phyloP scores from a whole-genome alignment of 495 filamentous ascomycete genomes.

The Neurospora sp. region DNA sequence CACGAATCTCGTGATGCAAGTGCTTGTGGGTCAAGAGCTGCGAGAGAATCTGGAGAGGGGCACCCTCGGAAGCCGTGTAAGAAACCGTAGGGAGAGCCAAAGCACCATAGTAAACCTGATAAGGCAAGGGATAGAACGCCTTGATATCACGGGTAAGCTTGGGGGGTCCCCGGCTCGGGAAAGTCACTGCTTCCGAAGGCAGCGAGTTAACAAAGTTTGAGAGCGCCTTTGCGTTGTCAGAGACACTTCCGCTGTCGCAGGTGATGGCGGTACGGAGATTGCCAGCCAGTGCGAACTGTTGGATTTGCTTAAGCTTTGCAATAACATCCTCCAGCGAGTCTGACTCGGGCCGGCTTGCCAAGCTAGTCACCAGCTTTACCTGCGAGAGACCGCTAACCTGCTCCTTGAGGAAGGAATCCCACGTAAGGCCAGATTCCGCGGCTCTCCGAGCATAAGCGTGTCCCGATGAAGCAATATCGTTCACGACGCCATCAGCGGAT shows the following conservation, averaged over 20 bases:
- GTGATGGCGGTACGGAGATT: conserved; percentile 74
- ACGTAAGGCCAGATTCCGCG: conserved; percentile 69
- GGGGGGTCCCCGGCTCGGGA: conserved; percentile 21
- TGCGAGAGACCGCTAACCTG: conserved; percentile 80
- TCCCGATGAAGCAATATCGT: conserved; percentile 77
- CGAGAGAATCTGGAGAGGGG: conserved; percentile 76
- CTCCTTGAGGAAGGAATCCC: conserved; percentile 59
- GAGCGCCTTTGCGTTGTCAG: conserved; percentile 62
- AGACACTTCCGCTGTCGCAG: conserved; percentile 61
- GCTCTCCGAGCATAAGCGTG: conserved; percentile 76
- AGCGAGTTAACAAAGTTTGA: conserved; percentile 58
- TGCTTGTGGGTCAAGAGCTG: conserved; percentile 96
- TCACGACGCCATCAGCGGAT: conserved; percentile 80
- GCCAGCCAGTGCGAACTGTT: conserved; percentile 59
- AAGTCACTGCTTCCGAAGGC: conserved; percentile 32
- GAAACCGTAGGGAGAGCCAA: conserved; percentile 74
- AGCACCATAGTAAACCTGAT: conserved; percentile 90
- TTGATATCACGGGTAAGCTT: conserved; percentile 42
- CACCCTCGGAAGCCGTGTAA: conserved; percentile 64
- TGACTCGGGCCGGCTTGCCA: conserved; percentile 41
- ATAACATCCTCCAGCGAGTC: conserved; percentile 68
- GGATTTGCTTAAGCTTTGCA: conserved; percentile 77
- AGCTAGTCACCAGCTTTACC: conserved; percentile 67
- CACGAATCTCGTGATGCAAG: conserved; percentile 92
- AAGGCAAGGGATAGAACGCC: conserved; percentile 87